Conservation (phyloP, 1,284 basidiomycete genomes). For the Neolentinus lepideus region DNA sequence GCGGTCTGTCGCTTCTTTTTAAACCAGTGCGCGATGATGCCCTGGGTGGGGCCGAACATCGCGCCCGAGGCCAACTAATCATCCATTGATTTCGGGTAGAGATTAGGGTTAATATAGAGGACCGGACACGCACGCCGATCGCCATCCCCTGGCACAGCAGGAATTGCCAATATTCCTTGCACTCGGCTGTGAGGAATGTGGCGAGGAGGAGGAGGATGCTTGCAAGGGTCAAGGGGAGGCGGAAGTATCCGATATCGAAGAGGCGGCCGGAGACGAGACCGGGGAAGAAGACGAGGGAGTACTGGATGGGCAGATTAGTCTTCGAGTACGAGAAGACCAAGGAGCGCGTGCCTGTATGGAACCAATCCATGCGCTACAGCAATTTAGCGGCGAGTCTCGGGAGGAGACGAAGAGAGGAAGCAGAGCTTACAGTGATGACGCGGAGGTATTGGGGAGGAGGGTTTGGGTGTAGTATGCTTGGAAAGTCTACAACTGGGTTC, state of each 20-base stretch:
- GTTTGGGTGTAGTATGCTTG: constrained; percentile 36
- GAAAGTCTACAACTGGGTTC: constrained; percentile 25
- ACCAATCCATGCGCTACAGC: constrained; percentile 63
- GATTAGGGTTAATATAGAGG: constrained; percentile 10
- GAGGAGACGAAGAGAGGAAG: neutral
- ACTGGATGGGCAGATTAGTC: constrained; percentile 16
- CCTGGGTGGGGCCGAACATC: constrained; percentile 37
- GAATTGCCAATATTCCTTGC: constrained; percentile 46
- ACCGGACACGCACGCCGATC: constrained; percentile 25
- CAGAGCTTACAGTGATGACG: constrained; percentile 47
- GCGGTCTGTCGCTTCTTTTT: constrained; percentile 31
- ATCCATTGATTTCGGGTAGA: constrained; percentile 5
- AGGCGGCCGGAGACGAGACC: constrained; percentile 43
- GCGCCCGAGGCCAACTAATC: constrained; percentile 25
- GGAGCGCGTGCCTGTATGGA: constrained; percentile 49
- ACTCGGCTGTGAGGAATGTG: constrained; percentile 43
- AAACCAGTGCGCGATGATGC: constrained; percentile 43
- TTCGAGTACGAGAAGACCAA: neutral
- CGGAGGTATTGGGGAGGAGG: constrained; percentile 24
- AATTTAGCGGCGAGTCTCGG: neutral
- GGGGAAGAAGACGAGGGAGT: constrained; percentile 38
- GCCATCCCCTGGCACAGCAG: constrained; percentile 41
- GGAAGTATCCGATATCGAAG: constrained; percentile 46
- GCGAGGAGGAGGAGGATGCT: constrained; percentile 33
- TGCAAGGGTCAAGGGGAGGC: constrained; percentile 28